Evolutionary conservation across 2,329 filamentous ascomycete genomes (phyloP).

Genomic region (Boeremia exigua): DNA sequence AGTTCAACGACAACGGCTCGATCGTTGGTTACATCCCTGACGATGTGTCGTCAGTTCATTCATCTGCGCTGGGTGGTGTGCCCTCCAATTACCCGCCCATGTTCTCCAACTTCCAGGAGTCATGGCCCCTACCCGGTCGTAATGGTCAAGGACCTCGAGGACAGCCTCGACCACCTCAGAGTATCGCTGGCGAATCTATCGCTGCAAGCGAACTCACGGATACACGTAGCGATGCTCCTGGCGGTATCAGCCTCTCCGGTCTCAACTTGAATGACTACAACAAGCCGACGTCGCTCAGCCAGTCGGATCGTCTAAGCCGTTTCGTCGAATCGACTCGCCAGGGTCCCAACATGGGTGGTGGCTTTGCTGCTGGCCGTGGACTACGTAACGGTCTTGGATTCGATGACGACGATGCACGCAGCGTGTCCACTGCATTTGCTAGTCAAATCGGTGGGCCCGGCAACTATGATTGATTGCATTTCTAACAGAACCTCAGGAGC

Average conservation of each 20-base stretch:
- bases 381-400: slow-evolving; percentile 51
- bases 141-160: slow-evolving; percentile 69
- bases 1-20: slow-evolving; percentile 78
- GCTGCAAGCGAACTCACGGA: slow-evolving; percentile 91
- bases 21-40: slow-evolving; percentile 96
- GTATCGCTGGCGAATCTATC: slow-evolving; percentile 88
- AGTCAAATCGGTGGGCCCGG: slow-evolving; percentile 83
- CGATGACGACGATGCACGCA: slow-evolving; percentile 92
- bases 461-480: slow-evolving; percentile 60
- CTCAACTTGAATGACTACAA: slow-evolving; percentile 73
- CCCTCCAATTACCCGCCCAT: slow-evolving; percentile 87
- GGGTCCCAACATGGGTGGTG: slow-evolving; percentile 51
- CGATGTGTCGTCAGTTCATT: slow-evolving; percentile 94
- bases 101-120: slow-evolving; percentile 92
- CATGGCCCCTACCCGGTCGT: slow-evolving; percentile 83
- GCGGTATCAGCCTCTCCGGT: slow-evolving; percentile 88
- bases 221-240: slow-evolving; percentile 76
- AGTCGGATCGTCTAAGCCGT: slow-evolving; percentile 90
- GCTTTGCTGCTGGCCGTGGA: slow-evolving; percentile 53
- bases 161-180: slow-evolving; percentile 69
- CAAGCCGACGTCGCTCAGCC: slow-evolving; percentile 76
- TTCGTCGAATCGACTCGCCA: slow-evolving; percentile 88
- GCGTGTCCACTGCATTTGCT: slow-evolving; percentile 94
- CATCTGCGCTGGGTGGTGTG: slow-evolving; percentile 85
- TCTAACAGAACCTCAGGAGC: slow-evolving; percentile 9